Base-by-base conservation (phyloP, 2,329 filamentous ascomycete genomes). In the Pseudogymnoascus destructans region DNA sequence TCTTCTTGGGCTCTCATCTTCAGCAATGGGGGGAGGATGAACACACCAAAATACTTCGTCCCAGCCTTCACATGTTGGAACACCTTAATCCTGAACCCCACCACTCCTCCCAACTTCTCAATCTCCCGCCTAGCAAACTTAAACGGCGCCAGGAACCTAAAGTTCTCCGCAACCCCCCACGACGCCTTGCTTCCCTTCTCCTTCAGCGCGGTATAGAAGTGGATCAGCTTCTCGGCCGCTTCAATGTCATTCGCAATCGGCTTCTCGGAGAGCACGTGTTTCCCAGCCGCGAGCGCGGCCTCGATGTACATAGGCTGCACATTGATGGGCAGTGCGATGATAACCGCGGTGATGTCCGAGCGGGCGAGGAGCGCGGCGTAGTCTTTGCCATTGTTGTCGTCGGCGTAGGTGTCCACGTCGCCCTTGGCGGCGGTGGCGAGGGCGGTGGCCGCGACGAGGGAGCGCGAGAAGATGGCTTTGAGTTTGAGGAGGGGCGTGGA, bases 111-210 rank as follows among this genome's bases (percentile, higher is more conserved):
- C 1, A 85, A 71, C 54, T 74, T 70, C 61, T 75, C 68, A 7
- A 80, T 70, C 62, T 78, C 72, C 58, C 74, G 64, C 0, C 73
- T 71, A 0, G 75, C 85, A 64, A 77, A 78, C 10, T 70, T 59
- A 66, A 81, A 82, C 9, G 74, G 73, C 27, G 78, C 73, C 58
- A 79, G 69, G 71, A 82, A 89, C 56, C 87, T 78, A 67, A 81
- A 86, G 70, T 91, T 89, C 70, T 91, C 87, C 0, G 85, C 87
- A 3, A 91, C 77, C 11, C 75, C 74, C 71, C 82, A 81, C 5
- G 76, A 77, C 19, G 68, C 66, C 5, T 67, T 70, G 49, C 58
- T 63, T 33, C 63, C 64, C n/a, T 61, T 49, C 9, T 72, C 68
- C 35, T 38, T 56, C 32, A 36, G 19, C 15, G 68, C 62, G 10